phyloP scores from a whole-genome alignment of 1,139 yeast species.

The Saccharomyces hybrid region DNA sequence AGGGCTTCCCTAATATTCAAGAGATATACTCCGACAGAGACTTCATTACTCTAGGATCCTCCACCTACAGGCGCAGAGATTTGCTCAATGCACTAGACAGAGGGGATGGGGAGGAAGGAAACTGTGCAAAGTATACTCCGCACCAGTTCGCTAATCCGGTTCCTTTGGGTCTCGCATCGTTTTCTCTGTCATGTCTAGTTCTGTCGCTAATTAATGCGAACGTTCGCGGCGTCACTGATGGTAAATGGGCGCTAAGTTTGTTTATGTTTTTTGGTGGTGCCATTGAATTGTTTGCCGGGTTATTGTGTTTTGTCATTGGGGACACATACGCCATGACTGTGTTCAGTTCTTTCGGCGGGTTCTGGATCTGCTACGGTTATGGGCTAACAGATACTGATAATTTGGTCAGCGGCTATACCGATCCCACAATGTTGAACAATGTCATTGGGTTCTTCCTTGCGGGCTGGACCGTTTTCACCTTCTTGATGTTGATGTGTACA shows the following conservation, averaged over 20 bases:
- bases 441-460: conserved; percentile 54
- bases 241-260: conserved; percentile 42
- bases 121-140: conserved; percentile 25
- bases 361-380: conserved; percentile 63
- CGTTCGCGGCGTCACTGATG: conserved; percentile 45
- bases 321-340: conserved; percentile 62
- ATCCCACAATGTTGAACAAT: conserved; percentile 35
- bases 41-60: conserved; percentile 46
- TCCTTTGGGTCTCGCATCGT: conserved; percentile 53
- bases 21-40: conserved; percentile 32
- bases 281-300: conserved; percentile 56
- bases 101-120: conserved; percentile 49
- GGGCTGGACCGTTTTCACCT: conserved; percentile 64
- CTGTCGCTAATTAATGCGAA: conserved; percentile 43
- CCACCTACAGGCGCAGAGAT: conserved; percentile 49
- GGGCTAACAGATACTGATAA: conserved; percentile 51
- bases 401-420: conserved; percentile 45
- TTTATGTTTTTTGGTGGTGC: conserved; percentile 58
- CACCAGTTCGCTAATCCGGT: conserved; percentile 46
- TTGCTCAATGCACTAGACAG: conserved; percentile 54
- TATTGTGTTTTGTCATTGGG: conserved; percentile 57
- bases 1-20: conserved; percentile 9
- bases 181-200: conserved; percentile 42
- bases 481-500: conserved; percentile 49
- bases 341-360: conserved; percentile 65